Evolutionary conservation across 2,329 filamentous ascomycete genomes (phyloP), one percentile per base, ranked within the genome.

Genomic region (Truncatella angustata): DNA sequence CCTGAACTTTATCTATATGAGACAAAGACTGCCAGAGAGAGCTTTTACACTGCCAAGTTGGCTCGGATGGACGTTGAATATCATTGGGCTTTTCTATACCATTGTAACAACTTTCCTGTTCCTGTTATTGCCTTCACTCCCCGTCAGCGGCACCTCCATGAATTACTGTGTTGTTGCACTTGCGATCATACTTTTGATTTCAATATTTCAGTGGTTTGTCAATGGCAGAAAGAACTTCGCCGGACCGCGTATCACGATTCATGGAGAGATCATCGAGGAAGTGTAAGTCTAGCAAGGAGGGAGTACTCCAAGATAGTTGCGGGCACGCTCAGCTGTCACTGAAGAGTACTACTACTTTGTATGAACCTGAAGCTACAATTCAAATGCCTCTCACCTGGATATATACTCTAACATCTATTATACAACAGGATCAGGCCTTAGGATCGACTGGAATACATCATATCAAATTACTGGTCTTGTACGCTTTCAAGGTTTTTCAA

Each of bases 61-160:
- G 34, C 52, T 86, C 30, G 85, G 78, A n/a, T 88, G 84, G 85
- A 68, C 75, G 18, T 73, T 78, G 20, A 88, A 88, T 61, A 53
- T 76, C 30, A 71, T 81, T 24, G 86, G 87, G 3, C 74, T 91
- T 44, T 72, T 73, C 0, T 91, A 87, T 68, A 81, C 86, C 1
- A 70, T 82, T 11, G 66, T 91, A n/a, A 91, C 87, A 0, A 90
- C 86, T 0, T 81, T 91, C 1, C 74, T 91, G 1, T 91, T 91
- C 69, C 76, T 90, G 18, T 90, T 91, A 67, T 88, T 88, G 2
- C 87, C 88, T 0, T 77, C 76, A 4, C 62, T 85, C 3, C 86
- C 85, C 0, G 84, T 86, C 1, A 84, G 82, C 0, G 75, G 78
- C 0, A 81, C 71, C 58, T 90, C 81, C 69, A 91, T 91, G 87